These are phyloP conservation scores for Arachis stenosperma DNA, from an alignment of 306 rosid species.

Conservation along the genomic window DNA sequence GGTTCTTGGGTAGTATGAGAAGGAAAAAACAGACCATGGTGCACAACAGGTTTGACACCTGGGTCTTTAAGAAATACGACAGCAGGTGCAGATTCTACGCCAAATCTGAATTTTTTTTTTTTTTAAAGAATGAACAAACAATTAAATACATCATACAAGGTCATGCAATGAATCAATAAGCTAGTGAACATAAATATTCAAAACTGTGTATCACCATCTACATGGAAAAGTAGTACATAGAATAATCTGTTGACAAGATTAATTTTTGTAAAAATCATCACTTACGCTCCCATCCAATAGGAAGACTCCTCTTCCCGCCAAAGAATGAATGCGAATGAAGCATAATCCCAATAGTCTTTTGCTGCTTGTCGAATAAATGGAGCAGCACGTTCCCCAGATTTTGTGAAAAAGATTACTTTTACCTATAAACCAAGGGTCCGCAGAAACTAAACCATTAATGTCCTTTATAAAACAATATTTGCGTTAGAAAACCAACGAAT, in stretches of 20 bases:
- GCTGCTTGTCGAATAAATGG: slow-evolving; percentile 82
- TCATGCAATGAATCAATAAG: slow-evolving; percentile 28
- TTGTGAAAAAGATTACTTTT: slow-evolving; percentile 75
- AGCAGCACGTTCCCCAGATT: slow-evolving; percentile 84
- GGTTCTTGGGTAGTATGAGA: slow-evolving; percentile 19
- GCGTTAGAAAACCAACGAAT: slow-evolving; percentile 10
- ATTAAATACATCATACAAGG: slow-evolving; percentile 17
- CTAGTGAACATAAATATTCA: slow-evolving; percentile 16
- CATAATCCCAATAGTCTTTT: slow-evolving; percentile 69
- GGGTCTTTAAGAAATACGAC: slow-evolving; percentile 89
- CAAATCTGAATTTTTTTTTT: slow-evolving; percentile 58
- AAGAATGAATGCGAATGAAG: slow-evolving; percentile 85
- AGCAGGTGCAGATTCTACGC: slow-evolving; percentile 90
- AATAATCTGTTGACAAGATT: slow-evolving; percentile 5
- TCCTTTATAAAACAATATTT: neutral
- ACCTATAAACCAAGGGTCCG: slow-evolving; percentile 58
- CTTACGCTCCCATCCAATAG: slow-evolving; percentile 84
- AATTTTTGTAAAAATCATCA: slow-evolving; percentile 23
- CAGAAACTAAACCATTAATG: slow-evolving; percentile 30
- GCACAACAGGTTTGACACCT: slow-evolving; percentile 82
- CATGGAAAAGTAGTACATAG: slow-evolving; percentile 11
- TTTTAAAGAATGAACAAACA: slow-evolving; percentile 8
- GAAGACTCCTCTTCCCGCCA: slow-evolving; percentile 92
- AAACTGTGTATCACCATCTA: neutral
- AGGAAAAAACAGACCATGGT: slow-evolving; percentile 62